Conservation (phyloP, 257 asterid species). For the Solanum medicagineum region DNA sequence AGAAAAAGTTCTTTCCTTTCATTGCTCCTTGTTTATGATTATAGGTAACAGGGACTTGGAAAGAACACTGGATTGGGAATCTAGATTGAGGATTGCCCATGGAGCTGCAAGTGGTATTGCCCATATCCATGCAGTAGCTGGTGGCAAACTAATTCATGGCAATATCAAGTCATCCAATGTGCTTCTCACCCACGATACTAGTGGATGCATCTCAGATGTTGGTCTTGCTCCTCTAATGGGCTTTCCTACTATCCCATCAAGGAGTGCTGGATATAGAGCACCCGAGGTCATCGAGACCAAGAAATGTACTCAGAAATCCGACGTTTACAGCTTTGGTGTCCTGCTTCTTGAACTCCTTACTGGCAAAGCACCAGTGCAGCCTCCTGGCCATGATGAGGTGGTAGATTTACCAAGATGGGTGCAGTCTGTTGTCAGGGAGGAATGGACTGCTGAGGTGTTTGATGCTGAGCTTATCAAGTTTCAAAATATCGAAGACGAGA, state of each 20-base stretch:
- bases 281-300: conserved; percentile 37
- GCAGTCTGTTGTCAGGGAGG: conserved; percentile 60
- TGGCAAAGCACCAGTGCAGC: conserved; percentile 45
- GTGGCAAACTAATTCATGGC: conserved; percentile 39
- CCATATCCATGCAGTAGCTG: conserved; percentile 35
- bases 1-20: neutral
- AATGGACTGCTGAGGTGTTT: conserved; percentile 78
- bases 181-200: conserved; percentile 25
- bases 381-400: conserved; percentile 37
- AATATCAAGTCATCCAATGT: conserved; percentile 63
- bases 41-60: conserved; percentile 43
- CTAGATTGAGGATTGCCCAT: conserved; percentile 41
- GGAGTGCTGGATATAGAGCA: conserved; percentile 47
- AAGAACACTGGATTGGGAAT: conserved; percentile 44
- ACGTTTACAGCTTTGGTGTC: conserved; percentile 62
- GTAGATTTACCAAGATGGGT: conserved; percentile 61
- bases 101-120: conserved; percentile 71
- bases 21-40: neutral
- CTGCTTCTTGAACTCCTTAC: conserved; percentile 62
- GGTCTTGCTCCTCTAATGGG: conserved; percentile 47
- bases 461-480: conserved; percentile 37
- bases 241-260: conserved; percentile 18
- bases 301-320: conserved; percentile 45
- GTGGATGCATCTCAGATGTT: conserved; percentile 38
- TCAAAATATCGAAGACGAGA: conserved; percentile 43